Base-by-base conservation (phyloP, 192 early-diverging fungal genomes). In the Podila clonocystis region DNA sequence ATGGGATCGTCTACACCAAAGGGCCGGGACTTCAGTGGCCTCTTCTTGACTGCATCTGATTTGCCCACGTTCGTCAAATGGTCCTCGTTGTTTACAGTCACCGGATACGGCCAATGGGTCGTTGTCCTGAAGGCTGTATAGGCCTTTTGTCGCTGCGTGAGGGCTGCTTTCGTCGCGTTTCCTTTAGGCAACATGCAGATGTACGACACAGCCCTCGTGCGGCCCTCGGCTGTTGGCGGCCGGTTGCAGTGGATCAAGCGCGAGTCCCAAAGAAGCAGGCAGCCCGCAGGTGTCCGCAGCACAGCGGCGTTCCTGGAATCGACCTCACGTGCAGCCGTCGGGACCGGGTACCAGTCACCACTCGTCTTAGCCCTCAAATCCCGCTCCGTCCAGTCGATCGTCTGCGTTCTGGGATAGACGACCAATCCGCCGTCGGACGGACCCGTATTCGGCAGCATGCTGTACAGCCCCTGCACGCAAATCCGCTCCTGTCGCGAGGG, bases 201-300 rank as follows among this genome's bases (percentile, higher is more conserved):
- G 36, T 73, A 73, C 12, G 71, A 59, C 20, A 73, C 71, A 17
- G 63, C 63, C 17, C 71, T 55, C 22, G 71, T 73, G 22, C 62
- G 55, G 5, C 71, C 71, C 28, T 50, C 5, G 17, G 31, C 58
- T 28, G 71, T 65, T 2, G 71, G 71, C 20, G 71, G 71, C 30
- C 71, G 62, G 61, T 73, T 73, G 41, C 71, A 73, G 50, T 73
- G 71, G 30, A 73, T 65, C 64, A 65, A n/a, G 17, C 71, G 71
- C 22, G 71, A 73, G 50, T 73, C 71, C 71, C 71, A 73, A 1
- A 73, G 60, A 11, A 73, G 30, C 48, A 73, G 31, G 50, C 63
- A 65, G 38, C 71, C 71, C 0, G 71, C 71, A 2, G 71, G 71
- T 29, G 71, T 65, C 24, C 71, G 71, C 28, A 73, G 30, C 26